phyloP scores from a whole-genome alignment of 306 rosid species.

The Malus sieversii region DNA sequence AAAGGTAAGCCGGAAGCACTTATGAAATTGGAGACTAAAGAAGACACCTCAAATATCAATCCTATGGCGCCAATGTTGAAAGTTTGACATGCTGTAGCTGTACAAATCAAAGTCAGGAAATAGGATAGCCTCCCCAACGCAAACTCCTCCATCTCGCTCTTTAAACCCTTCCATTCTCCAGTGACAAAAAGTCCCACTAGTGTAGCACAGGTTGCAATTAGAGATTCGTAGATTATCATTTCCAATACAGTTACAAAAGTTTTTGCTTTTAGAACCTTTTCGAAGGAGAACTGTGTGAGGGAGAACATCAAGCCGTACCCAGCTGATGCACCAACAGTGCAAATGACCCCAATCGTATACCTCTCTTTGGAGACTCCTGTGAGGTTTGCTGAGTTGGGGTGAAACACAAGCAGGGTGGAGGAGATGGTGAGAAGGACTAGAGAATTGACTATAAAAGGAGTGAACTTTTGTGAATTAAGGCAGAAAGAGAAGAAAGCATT shows the following conservation, averaged over 20 bases:
- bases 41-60: conserved; percentile 33
- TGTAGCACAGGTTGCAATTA: conserved; percentile 14
- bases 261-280: conserved; percentile 18
- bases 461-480: conserved; percentile 42
- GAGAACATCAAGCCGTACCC: conserved; percentile 32
- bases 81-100: conserved; percentile 27
- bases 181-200: conserved; percentile 36
- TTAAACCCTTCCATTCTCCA: conserved; percentile 32
- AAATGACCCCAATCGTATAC: conserved; percentile 35
- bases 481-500: conserved; percentile 51
- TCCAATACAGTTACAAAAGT: conserved; percentile 23
- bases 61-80: conserved; percentile 24
- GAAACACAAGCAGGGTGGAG: conserved; percentile 40
- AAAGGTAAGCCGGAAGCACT: conserved; percentile 30
- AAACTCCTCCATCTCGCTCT: conserved; percentile 31
- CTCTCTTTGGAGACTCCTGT: conserved; percentile 17
- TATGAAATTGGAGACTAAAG: conserved; percentile 38
- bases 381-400: conserved; percentile 11
- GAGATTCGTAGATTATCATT: conserved; percentile 17
- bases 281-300: conserved; percentile 26
- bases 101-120: conserved; percentile 24
- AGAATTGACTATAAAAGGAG: conserved; percentile 40
- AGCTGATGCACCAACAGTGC: conserved; percentile 36
- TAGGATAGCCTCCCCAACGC: conserved; percentile 32
- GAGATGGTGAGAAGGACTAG: conserved; percentile 45